Evolutionary conservation across 345 rosid species (phyloP).

Genomic region (Moringa oleifera): DNA sequence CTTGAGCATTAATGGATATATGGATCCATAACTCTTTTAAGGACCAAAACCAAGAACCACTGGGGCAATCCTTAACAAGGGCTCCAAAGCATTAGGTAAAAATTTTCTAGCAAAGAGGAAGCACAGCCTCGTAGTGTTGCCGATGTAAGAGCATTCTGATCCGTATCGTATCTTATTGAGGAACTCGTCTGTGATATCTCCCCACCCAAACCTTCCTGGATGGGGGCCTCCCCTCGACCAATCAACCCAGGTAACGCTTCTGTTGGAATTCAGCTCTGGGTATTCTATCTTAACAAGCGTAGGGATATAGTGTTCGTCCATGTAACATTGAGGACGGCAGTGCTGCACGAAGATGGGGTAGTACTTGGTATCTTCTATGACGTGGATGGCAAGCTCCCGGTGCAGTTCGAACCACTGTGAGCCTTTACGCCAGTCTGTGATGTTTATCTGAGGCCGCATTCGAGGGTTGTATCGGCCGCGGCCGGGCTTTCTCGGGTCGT

Average conservation of each 20-base stretch:
- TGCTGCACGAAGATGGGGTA: slow-evolving; percentile 33
- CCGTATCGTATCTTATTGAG: slow-evolving; percentile 35
- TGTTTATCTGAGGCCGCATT: slow-evolving; percentile 50
- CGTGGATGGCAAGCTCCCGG: slow-evolving; percentile 39
- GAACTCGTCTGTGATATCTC: slow-evolving; percentile 44
- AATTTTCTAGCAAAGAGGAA: slow-evolving; percentile 68
- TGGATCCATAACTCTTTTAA: too few species aligned
- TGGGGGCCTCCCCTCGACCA: slow-evolving; percentile 67
- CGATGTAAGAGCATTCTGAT: slow-evolving; percentile 43
- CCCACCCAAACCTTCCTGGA: slow-evolving; percentile 45
- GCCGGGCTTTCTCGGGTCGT: slow-evolving; percentile 40
- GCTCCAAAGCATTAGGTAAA: slow-evolving; percentile 39
- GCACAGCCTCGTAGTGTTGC: slow-evolving; percentile 29
- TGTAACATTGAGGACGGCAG: slow-evolving; percentile 56
- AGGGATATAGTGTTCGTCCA: slow-evolving; percentile 71
- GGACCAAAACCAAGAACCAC: slow-evolving; percentile 45
- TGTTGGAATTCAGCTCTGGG: slow-evolving; percentile 33
- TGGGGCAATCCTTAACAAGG: slow-evolving; percentile 50
- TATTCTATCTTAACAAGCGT: slow-evolving; percentile 40
- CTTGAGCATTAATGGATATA: too few species aligned
- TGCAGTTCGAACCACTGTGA: slow-evolving; percentile 76
- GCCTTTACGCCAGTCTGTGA: slow-evolving; percentile 71
- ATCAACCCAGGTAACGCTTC: slow-evolving; percentile 64
- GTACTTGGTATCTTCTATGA: slow-evolving; percentile 44
- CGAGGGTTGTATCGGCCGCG: slow-evolving; percentile 57